A percentile compares a stretch with the other conserved stretches of the same genome.
Evolutionary conservation across 2,329 filamentous ascomycete species (phyloP).

Genomic region (Apiospora rasikravindrae): DNA sequence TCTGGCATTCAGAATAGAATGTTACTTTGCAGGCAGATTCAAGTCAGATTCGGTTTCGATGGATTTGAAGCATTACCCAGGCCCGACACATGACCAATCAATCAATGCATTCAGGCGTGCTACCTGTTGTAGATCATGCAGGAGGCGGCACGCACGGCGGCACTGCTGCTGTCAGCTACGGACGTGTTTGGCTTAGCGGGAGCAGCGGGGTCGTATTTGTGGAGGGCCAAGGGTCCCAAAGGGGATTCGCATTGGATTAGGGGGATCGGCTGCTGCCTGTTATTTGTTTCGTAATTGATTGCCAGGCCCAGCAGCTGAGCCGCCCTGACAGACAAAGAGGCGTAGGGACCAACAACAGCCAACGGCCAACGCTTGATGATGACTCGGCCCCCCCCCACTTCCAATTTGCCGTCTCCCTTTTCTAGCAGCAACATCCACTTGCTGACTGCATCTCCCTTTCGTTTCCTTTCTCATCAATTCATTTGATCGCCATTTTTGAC

Average conservation of each 20-base stretch:
- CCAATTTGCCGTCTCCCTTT: constrained; percentile 8
- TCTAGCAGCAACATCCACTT: neutral
- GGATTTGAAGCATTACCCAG: neutral
- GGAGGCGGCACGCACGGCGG: neutral
- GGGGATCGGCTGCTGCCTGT: constrained; percentile 3
- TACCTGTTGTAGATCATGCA: neutral
- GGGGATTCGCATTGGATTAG: neutral
- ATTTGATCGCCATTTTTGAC: neutral
- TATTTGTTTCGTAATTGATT: constrained; percentile 13
- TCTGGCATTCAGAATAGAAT: no score
- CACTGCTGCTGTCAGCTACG: neutral
- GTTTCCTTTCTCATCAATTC: neutral
- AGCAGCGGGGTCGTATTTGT: neutral
- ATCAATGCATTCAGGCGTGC: neutral
- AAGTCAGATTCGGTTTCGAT: no score
- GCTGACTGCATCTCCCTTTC: neutral
- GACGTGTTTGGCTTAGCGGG: neutral
- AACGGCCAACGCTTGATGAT: neutral
- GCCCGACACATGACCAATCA: neutral
- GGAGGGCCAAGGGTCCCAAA: neutral
- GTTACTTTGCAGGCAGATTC: no score
- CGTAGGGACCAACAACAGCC: neutral
- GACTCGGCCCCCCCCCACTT: neutral
- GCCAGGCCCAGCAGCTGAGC: neutral
- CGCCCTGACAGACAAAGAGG: neutral